A percentile compares a stretch with the other conserved stretches of the same genome.
Evolutionary conservation across 129 eudicot genomes (phyloP).

Genomic region (Dittrichia graveolens): DNA sequence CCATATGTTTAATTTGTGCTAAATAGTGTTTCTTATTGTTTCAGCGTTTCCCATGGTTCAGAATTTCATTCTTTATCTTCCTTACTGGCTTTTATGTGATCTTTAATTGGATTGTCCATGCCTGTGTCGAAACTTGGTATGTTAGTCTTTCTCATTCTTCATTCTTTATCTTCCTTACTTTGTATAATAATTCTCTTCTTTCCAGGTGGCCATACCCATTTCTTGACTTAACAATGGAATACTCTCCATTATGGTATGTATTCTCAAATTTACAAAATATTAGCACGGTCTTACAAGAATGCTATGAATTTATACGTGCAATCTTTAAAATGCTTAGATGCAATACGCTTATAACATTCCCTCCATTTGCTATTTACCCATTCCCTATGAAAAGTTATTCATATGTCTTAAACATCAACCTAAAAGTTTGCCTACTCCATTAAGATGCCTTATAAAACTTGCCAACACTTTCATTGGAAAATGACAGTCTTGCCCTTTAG

Average conservation of each 20-base stretch:
- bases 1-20: background rate
- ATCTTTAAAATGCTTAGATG: background rate
- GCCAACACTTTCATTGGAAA: background rate
- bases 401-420: too few species aligned
- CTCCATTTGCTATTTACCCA: background rate
- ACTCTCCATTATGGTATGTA: constrained; percentile 79
- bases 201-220: constrained; percentile 96
- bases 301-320: background rate
- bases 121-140: constrained; percentile 58
- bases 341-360: background rate
- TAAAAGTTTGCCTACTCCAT: too few species aligned
- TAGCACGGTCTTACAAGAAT: background rate
- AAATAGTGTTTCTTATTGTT: constrained; percentile 5
- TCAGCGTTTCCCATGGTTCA: constrained; percentile 80
- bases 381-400: background rate
- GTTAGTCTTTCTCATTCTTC: background rate
- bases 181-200: constrained; percentile 20
- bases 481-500: background rate
- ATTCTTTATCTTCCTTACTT: too few species aligned
- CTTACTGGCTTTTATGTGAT: constrained; percentile 67
- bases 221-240: constrained; percentile 63
- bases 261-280: constrained; percentile 15
- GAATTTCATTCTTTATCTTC: constrained; percentile 71
- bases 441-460: background rate
- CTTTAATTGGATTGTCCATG: constrained; percentile 81